Percentiles rank a stretch among this genome's conserved stretches.
phyloP scores from a whole-genome alignment of 768 basidiomycete genomes.

The Calocybe indica region DNA sequence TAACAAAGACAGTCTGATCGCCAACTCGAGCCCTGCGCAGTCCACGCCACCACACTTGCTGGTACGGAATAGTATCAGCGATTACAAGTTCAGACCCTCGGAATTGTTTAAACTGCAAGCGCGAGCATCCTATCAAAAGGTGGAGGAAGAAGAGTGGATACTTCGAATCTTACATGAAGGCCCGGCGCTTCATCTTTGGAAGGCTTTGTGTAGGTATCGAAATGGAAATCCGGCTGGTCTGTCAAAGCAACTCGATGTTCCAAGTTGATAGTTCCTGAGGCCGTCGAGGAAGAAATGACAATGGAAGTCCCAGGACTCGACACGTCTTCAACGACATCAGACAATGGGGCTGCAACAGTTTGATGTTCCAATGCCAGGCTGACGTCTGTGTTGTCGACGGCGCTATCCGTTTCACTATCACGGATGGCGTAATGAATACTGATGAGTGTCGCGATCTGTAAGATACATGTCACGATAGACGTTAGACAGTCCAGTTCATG shows the following conservation, averaged over 20 bases:
- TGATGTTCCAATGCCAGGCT: background rate
- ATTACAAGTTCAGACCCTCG: constrained; percentile 3
- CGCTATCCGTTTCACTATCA: background rate
- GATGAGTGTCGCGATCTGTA: constrained; percentile 9
- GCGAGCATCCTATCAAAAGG: background rate
- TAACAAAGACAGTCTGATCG: constrained; percentile 4
- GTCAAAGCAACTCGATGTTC: constrained; percentile 5
- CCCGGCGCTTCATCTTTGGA: background rate
- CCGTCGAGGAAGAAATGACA: background rate
- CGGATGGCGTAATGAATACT: constrained; percentile 8
- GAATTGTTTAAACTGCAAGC: constrained; percentile 6
- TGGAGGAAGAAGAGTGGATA: too few relatives aligned
- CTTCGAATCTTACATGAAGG: too few relatives aligned
- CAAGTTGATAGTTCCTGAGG: background rate
- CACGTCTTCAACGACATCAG: background rate
- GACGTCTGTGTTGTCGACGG: background rate
- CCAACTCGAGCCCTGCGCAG: constrained; percentile 1
- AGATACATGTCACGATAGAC: background rate
- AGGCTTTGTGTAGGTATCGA: constrained; percentile 1
- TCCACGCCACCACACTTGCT: constrained; percentile 6
- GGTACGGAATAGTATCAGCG: background rate
- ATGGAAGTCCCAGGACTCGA: background rate
- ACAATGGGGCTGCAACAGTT: background rate
- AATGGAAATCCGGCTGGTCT: constrained; percentile 5
- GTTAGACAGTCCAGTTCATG: background rate